Base-by-base conservation (phyloP, 768 basidiomycete genomes). In the Lactarius deliciosus region DNA sequence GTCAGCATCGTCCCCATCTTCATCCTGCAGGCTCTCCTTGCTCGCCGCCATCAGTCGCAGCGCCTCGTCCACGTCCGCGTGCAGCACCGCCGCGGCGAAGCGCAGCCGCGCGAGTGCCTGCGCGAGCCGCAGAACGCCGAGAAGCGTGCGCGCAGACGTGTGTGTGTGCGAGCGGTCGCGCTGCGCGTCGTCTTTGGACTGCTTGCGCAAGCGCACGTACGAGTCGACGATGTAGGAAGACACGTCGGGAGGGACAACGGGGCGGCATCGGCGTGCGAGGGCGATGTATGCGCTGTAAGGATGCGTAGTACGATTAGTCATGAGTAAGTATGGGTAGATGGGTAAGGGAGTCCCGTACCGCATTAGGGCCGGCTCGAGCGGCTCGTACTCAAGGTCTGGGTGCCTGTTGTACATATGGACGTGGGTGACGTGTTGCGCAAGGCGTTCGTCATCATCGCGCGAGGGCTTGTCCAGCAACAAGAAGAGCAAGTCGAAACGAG, bases 391-490 rank as follows among this genome's bases (percentile, higher is more conserved):
- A 53, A 96, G 82, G 61, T 87, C 85, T 3, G 97, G 97, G 73
- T 98, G 96, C 15, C 81, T 81, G 67, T 90, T 94, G 78, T 94
- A 84, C 97, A 98, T 98, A 76, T 99, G 97, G 28, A 99, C 97
- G 74, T 95, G 89, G 1, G 97, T 97, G 71, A 99, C 94, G 78
- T 99, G 97, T 75, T 95, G 89, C 16, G 97, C 97, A 6, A 99
- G 83, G 59, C 95, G 84, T 74, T 98, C 96, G 73, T 99, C 97
- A 71, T 95, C 94, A 73, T 98, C 97, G 68, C 95, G 82, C 8
- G 87, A 86, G 2, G 97, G 96, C 72, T 96, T 98, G 78, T 99
- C 97, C 57, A 99, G 85, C 67, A 98, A 96, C 74, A 99, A 83
- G 83, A 98, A 98, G 67, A 98, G 79, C 64, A 98, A 81, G 75